Evolutionary conservation across 1,284 basidiomycete species (phyloP), one percentile per base, ranked within the genome.

Genomic region (Irpex lacteus): DNA sequence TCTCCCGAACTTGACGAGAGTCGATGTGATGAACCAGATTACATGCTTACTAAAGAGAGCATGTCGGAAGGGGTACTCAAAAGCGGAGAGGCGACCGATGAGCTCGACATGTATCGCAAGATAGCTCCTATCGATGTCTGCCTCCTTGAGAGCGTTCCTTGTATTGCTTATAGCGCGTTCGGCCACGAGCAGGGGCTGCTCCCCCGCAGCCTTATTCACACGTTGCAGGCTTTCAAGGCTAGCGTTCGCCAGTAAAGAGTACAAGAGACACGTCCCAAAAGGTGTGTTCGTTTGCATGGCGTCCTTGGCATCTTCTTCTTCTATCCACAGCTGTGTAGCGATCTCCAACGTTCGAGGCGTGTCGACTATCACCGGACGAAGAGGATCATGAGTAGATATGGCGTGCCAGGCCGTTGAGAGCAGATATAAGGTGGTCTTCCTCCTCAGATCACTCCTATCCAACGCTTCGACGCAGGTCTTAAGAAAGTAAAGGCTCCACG

Each of bases 401-500:
- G 40, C 15, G 40, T 44, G 15, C 40, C 8, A 15, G 40, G 11
- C 15, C 11, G 15, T 44, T 11, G 40, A 44, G 15, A 44, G 40
- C 11, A 70, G n/a, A 70, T 79, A 75, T 62, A 77, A 61, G 15
- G 74, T 65, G 21, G 62, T 61, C 36, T 70, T 67, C 19, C 71
- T 67, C 37, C 67, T 38, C 15, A 36, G 40, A 62, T 71, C 61
- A 15, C 55, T 57, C 18, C 60, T 53, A 3, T 67, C 63, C n/a
- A 66, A 60, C 1, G 59, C 49, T 44, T 72, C 67, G 26, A 77
- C 67, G 34, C 73, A 72, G 3, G 69, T 64, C 5, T 70, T 66
- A 68, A 73, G 74, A 57, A 80, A 72, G 68, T 71, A 78, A 5
- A 66, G 67, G 61, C 74, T 75, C 78, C 78, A 79, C 63, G 76